Base-by-base conservation (phyloP, 352 stramenopile genomes). In the Globisporangium splendens region DNA sequence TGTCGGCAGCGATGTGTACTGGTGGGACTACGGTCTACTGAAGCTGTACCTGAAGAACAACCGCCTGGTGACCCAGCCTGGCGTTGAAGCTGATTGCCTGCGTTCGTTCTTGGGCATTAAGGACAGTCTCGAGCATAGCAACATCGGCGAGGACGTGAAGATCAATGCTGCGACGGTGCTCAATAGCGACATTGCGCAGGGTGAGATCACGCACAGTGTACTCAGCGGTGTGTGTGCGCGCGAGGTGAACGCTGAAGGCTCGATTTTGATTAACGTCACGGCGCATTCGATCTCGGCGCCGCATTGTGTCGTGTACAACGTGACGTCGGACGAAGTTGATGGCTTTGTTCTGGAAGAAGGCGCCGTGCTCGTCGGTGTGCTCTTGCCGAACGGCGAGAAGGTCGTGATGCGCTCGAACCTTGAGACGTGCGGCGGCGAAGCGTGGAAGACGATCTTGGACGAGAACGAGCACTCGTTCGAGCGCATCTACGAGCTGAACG, bases 11-110 rank as follows among this genome's bases (percentile, higher is more conserved):
- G 84, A 97, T 59, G 95, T 98, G 21, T 98, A 97, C 83, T 99
- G 96, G 97, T 99, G 96, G 96, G 97, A 99, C 83, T 99, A 99
- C 74, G 97, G 97, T 46, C 95, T 98, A 72, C 78, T 99, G 43
- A 98, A 98, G 77, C 81, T 99, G 21, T 99, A 99, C 77, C 87
- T 97, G 47, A 96, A 96, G 65, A 99, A 99, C 81, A 98, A 98
- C 66, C 73, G 88, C 6, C 79, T 98, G n/a, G 78, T 99, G 55
- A 91, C 94, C 46, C 77, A 98, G 65, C 63, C 73, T 0, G 81
- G 83, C 13, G 77, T 92, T 4, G 86, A 95, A 51, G 84, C 86
- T n/a, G 78, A 93, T 54, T 91, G 81, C 50, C 61, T 95, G 54
- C 84, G 86, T 15, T 64, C 59, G 51, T 95, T 95, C 68, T 64